Evolutionary conservation across 164 flowering plant genomes (phyloP).

Genomic region (Protea cynaroides): DNA sequence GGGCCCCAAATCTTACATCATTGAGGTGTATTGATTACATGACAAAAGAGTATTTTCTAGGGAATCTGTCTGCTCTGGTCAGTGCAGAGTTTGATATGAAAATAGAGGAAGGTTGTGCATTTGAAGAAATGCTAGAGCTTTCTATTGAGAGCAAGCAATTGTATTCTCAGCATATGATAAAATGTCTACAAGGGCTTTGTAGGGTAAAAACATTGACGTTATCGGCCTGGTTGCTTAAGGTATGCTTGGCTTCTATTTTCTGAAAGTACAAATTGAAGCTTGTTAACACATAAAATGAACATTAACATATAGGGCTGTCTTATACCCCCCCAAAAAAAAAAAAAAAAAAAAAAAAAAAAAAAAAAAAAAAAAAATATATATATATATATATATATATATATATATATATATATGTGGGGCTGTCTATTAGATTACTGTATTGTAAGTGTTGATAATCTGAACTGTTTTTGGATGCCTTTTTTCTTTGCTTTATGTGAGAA

Average conservation of each 20-base stretch:
- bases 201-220: slow-evolving; percentile 1
- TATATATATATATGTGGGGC: no score
- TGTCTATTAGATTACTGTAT: neutral
- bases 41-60: slow-evolving; percentile 3
- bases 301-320: neutral
- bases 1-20: slow-evolving; percentile 9
- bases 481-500: neutral
- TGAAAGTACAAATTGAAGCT: neutral
- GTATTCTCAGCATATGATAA: slow-evolving; percentile 4
- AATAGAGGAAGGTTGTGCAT: neutral
- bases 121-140: neutral
- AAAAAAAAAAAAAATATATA: no score
- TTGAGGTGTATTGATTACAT: slow-evolving; percentile 4
- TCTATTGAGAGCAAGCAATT: neutral
- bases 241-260: neutral
- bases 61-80: slow-evolving; percentile 4
- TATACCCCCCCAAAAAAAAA: no score
- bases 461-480: neutral
- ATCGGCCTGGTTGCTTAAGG: slow-evolving; percentile 8
- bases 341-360: no score
- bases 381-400: no score
- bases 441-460: neutral
- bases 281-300: neutral
- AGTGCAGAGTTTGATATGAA: slow-evolving; percentile 11
- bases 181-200: neutral